Evolutionary conservation across 192 early-diverging fungal species (phyloP).

Genomic region (Coemansia sp.): DNA sequence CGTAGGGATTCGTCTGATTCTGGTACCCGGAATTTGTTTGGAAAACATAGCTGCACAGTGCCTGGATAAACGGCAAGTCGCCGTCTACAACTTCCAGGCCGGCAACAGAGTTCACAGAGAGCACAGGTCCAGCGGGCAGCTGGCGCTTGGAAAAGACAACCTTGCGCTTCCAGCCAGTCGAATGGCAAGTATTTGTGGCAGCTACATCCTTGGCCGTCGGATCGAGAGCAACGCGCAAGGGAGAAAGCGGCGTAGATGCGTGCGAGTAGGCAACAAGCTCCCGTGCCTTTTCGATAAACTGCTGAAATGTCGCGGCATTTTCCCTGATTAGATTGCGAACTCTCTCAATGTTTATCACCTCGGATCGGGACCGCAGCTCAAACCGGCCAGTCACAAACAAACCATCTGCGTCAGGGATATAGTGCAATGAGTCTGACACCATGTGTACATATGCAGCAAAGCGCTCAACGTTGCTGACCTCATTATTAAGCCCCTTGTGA

Average conservation of each 20-base stretch:
- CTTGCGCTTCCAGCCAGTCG: constrained; percentile 17
- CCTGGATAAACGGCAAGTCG: constrained; percentile 55
- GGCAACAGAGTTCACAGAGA: constrained; percentile 7
- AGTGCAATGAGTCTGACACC: constrained; percentile 52
- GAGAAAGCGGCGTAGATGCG: constrained; percentile 6
- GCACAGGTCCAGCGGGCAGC: background rate
- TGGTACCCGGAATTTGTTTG: constrained; percentile 26
- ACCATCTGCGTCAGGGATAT: constrained; percentile 45
- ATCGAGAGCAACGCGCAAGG: constrained; percentile 16
- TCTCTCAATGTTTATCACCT: constrained; percentile 40
- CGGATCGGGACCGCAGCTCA: constrained; percentile 42
- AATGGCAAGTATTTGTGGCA: constrained; percentile 10
- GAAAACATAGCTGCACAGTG: constrained; percentile 50
- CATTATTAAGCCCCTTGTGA: background rate
- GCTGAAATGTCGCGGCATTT: constrained; percentile 33
- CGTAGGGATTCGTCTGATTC: constrained; percentile 30
- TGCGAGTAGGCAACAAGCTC: constrained; percentile 31
- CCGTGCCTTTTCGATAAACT: constrained; percentile 53
- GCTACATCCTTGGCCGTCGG: constrained; percentile 8
- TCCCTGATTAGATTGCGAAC: constrained; percentile 54
- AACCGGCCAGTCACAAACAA: constrained; percentile 54
- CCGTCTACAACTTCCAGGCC: constrained; percentile 35
- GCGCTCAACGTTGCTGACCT: constrained; percentile 17
- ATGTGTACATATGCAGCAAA: constrained; percentile 61
- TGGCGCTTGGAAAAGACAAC: background rate